Base-by-base conservation (phyloP, 2,329 filamentous ascomycete species). In the Fusarium sp. region DNA sequence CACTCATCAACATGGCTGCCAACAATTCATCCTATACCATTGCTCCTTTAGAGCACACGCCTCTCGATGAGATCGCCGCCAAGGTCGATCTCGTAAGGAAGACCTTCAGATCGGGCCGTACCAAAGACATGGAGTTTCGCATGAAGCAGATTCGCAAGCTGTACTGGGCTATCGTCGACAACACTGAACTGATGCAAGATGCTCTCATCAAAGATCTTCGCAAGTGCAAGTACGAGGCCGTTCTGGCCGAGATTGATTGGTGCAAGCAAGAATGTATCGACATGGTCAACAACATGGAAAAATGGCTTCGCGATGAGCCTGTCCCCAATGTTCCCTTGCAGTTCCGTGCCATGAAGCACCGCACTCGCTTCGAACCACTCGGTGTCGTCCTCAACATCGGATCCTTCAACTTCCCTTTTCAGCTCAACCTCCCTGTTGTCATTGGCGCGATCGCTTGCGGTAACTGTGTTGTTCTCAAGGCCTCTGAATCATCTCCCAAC, bases 381-480 rank as follows among this genome's bases (percentile, higher is more conserved):
- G 96, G 96, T 41, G 86, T 91, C 45, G 90, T 94, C 17, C 86
- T 98, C 77, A 90, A 98, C 79, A 97, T 98, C 79, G 94, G 95
- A 65, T 91, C 96, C 48, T 98, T 94, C 89, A 99, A 99, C 86
- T 98, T 95, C 82, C 96, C 96, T 58, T 86, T 98, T 81, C 92
- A 95, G 83, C 88, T 98, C 48, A 90, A 91, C 42, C 81, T 98
- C 45, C 89, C 90, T 3, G 95, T 96, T 5, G 83, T 97, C 69
- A 89, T 98, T 72, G 96, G 96, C 66, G 96, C 96, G 78, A 98
- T 99, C 77, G 91, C 94, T 48, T 96, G 94, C 14, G 96, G 96
- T 59, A 98, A 96, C 83, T 96, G 95, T 11, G 94, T 92, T 52
- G 86, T 98, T 26, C 81, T 98, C 77, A 99, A 99, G 88, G 96